Evolutionary conservation across 148 eudicot genomes (phyloP).

Genomic region (Camellia japonica): DNA sequence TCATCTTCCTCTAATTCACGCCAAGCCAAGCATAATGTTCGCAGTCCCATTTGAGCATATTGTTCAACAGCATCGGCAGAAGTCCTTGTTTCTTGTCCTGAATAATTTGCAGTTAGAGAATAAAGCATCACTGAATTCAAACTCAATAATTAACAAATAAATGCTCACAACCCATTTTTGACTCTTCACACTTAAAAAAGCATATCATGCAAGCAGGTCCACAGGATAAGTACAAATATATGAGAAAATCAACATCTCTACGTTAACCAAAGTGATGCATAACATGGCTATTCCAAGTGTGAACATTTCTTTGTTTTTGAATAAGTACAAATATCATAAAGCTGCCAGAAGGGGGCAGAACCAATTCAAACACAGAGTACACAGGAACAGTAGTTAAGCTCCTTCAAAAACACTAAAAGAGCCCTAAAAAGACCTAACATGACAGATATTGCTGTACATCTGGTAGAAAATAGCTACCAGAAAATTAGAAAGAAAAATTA

Average conservation of each 20-base stretch:
- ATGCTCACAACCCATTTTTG: conserved; percentile 2
- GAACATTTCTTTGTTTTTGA: too few species aligned
- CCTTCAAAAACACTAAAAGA: neutral
- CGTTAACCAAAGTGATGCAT: too few species aligned
- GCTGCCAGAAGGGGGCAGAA: neutral
- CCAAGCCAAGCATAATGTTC: conserved; percentile 94
- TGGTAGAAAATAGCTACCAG: neutral
- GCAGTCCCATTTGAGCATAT: conserved; percentile 89
- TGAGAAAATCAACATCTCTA: neutral
- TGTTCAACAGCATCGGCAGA: conserved; percentile 83
- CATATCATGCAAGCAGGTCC: neutral
- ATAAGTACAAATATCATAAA: neutral
- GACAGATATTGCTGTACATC: neutral
- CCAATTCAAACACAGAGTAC: neutral
- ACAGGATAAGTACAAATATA: neutral
- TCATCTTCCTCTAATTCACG: conserved; percentile 85
- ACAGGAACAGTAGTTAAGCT: neutral
- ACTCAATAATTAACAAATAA: neutral
- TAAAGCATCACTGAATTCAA: neutral
- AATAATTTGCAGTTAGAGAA: conserved; percentile 11
- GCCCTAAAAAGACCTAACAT: neutral
- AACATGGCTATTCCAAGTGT: too few species aligned
- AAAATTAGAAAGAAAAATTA: neutral
- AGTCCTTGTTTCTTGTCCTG: conserved; percentile 76
- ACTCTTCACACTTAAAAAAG: neutral